These are phyloP conservation scores for Pythium sp. DNA, from an alignment of 352 stramenopile species.

Conservation along the genomic window DNA sequence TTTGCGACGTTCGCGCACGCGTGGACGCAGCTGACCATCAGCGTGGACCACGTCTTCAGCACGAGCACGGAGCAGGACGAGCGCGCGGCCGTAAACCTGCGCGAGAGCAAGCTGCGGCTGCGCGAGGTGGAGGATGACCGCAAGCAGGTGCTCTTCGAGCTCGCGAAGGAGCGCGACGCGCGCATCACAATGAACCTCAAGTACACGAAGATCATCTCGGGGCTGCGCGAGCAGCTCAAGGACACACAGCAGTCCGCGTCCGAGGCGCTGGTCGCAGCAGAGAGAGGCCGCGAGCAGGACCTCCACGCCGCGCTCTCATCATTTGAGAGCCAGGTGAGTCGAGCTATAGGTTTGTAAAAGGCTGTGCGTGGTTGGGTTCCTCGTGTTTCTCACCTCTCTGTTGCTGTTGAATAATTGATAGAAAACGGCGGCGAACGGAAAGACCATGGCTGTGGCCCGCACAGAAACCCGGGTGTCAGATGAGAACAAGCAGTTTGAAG, in stretches of 20 bases:
- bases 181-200: constrained; percentile 27
- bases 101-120: constrained; percentile 52
- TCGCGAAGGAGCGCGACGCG: constrained; percentile 34
- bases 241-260: constrained; percentile 35
- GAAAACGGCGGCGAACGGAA: constrained; percentile 34
- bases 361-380: background rate
- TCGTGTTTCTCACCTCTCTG: background rate
- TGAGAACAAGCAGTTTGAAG: constrained; percentile 39
- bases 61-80: constrained; percentile 65
- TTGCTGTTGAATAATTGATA: background rate
- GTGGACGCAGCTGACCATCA: constrained; percentile 42
- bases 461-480: constrained; percentile 33
- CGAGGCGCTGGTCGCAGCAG: constrained; percentile 33
- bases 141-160: constrained; percentile 59
- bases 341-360: background rate
- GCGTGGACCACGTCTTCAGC: constrained; percentile 33
- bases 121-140: constrained; percentile 62
- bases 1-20: constrained; percentile 33
- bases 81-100: constrained; percentile 22
- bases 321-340: constrained; percentile 18
- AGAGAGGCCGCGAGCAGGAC: constrained; percentile 44
- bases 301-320: constrained; percentile 15
- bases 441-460: constrained; percentile 28
- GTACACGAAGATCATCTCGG: constrained; percentile 30
- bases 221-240: constrained; percentile 44